Base-by-base conservation (phyloP, 352 stramenopile species). In the Globisporangium abappressorium region DNA sequence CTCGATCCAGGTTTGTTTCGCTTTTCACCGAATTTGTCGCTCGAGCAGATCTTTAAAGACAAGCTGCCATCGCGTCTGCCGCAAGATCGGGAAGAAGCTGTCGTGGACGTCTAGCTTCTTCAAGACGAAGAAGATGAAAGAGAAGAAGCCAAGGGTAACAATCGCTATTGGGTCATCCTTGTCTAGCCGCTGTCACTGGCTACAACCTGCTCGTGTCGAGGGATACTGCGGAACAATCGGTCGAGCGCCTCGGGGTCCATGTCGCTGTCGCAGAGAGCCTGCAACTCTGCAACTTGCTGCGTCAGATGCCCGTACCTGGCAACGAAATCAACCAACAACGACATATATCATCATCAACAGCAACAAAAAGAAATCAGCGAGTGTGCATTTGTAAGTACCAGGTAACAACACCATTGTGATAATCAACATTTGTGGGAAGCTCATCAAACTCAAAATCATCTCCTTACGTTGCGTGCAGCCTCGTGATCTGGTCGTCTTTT, bases 31-130 rank as follows among this genome's bases (percentile, higher is more conserved):
- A 66, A 78, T 56, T 38, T 92, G 53, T 78, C 76, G 5, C 66
- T 93, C 26, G 77, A 89, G 26, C 75, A 92, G 59, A 80, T 91
- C 62, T 93, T 93, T 62, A 92, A 91, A 26, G 82, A 91, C 43
- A 91, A 90, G 61, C 68, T 93, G 41, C 78, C 77, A 20, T 93
- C 85, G 24, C 75, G 85, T 49, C 71, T 91, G 5, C 80, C 78
- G 41, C 83, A 91, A 51, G 82, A 84, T 54, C 74, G 79, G 20
- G 83, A 91, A 77, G 79, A 90, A 77, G 82, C 83, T 12, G 81
- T 90, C 5, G 85, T 91, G 12, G 81, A 93, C 33, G 85, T 93
- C 46, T 93, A 80, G 57, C 22, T 51, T 3, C 15, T 24, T 20
- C 33, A 36, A 53, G 12, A 11, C 38, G 7, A 22, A 51, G 55